Evolutionary conservation across 2,329 filamentous ascomycete species (phyloP).

Genomic region (Fusarium sp.): DNA sequence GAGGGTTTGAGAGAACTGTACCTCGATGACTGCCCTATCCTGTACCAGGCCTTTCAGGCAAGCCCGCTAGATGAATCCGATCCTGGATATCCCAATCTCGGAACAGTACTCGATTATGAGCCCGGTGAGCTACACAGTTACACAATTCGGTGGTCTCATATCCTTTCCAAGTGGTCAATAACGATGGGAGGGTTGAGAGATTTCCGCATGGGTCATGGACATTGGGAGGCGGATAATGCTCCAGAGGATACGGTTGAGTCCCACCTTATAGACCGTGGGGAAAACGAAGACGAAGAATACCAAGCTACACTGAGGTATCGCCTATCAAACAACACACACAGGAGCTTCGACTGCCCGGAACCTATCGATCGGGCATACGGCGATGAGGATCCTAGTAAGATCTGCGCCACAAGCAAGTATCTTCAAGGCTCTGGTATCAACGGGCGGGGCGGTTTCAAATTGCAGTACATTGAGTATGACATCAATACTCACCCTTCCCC

Average conservation of each 20-base stretch:
- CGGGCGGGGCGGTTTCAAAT: not conserved
- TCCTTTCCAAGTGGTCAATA: constrained; percentile 13
- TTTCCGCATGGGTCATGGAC: constrained; percentile 12
- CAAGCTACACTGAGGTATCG: not conserved
- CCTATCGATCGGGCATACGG: not conserved
- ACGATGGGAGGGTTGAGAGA: constrained; percentile 13
- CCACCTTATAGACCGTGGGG: too few relatives aligned
- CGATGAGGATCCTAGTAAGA: not conserved
- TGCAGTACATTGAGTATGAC: constrained; percentile 16
- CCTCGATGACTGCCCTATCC: constrained; percentile 59
- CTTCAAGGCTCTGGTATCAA: not conserved
- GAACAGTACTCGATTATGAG: not conserved
- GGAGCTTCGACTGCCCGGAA: constrained; percentile 2
- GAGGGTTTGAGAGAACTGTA: constrained; percentile 55
- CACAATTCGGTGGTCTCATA: constrained; percentile 17
- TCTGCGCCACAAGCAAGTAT: not conserved
- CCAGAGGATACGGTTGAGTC: not conserved
- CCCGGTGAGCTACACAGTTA: not conserved
- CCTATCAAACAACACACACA: not conserved
- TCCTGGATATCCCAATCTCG: constrained; percentile 11
- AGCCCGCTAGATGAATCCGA: constrained; percentile 4
- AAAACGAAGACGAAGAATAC: not conserved
- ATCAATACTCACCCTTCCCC: not conserved
- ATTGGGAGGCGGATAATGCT: not conserved
- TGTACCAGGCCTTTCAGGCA: constrained; percentile 21